A percentile compares a stretch with the other conserved stretches of the same genome.
phyloP scores from a whole-genome alignment of 2,329 filamentous ascomycete genomes.

The Fusarium hainanense region DNA sequence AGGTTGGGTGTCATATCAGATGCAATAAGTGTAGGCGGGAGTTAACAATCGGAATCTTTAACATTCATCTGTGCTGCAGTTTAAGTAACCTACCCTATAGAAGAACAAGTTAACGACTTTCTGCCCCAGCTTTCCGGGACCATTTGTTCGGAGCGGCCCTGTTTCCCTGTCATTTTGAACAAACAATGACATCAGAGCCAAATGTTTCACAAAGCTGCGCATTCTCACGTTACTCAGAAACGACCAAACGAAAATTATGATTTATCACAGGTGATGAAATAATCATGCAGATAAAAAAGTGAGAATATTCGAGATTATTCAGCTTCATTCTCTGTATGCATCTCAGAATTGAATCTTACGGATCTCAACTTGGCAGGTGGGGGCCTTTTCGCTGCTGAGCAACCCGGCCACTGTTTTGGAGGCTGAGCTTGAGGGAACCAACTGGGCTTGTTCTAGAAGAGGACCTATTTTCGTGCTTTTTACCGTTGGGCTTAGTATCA shows the following conservation, averaged over 20 bases:
- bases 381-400: conserved; percentile 11
- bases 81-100: conserved; percentile 34
- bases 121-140: conserved; percentile 1
- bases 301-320: conserved; percentile 30
- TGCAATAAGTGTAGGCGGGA: no score
- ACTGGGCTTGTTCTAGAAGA: conserved; percentile 16
- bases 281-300: background rate
- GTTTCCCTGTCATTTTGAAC: conserved; percentile 22
- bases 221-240: background rate
- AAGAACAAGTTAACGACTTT: background rate
- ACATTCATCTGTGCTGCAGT: no score
- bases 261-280: conserved; percentile 5
- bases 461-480: conserved; percentile 10
- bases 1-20: background rate
- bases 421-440: conserved; percentile 36
- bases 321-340: background rate
- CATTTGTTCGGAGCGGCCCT: background rate
- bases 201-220: conserved; percentile 9
- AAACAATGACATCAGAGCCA: conserved; percentile 32
- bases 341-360: conserved; percentile 1
- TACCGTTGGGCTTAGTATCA: conserved; percentile 8
- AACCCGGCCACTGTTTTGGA: conserved; percentile 12
- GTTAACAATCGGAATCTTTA: no score
- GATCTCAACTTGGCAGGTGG: conserved; percentile 15
- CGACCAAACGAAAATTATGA: background rate